Evolutionary conservation across 331 rosid genomes (phyloP).

Genomic region (Phaseolus coccineus): DNA sequence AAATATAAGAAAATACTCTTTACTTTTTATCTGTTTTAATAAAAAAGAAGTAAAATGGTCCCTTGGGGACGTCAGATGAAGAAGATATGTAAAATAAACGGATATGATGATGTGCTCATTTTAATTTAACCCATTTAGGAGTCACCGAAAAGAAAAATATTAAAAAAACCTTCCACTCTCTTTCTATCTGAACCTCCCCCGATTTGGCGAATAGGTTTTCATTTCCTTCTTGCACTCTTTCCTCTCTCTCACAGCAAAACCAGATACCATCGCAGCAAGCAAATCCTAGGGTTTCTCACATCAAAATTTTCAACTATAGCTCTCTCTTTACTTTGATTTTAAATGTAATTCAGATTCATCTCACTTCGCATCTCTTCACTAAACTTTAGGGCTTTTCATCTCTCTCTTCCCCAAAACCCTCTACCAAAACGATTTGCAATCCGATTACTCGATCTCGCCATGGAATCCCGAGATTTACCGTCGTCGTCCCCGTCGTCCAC

Average conservation of each 20-base stretch:
- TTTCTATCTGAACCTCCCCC: conserved; percentile 53
- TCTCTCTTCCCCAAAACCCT: conserved; percentile 47
- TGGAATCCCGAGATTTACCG: conserved; percentile 77
- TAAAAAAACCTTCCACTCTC: conserved; percentile 28
- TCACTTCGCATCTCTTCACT: conserved; percentile 36
- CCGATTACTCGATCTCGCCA: conserved; percentile 70
- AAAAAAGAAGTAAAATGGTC: background rate
- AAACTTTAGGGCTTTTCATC: conserved; percentile 50
- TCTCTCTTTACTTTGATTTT: conserved; percentile 49
- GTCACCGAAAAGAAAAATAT: background rate
- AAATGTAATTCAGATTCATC: conserved; percentile 53
- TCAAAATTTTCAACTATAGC: conserved; percentile 12
- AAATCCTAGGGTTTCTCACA: conserved; percentile 51
- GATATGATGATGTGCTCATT: background rate
- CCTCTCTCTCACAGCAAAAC: conserved; percentile 38
- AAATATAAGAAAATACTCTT: too few relatives aligned
- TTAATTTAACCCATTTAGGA: conserved; percentile 2
- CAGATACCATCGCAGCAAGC: conserved; percentile 46
- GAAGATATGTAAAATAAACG: background rate
- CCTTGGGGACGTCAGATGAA: too few relatives aligned
- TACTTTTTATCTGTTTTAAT: background rate
- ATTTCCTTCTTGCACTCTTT: background rate
- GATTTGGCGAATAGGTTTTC: conserved; percentile 57
- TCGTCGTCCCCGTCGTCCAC: conserved; percentile 49
- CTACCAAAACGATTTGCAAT: conserved; percentile 43